phyloP scores from a whole-genome alignment of 768 basidiomycete species.

The Mycena maculata region DNA sequence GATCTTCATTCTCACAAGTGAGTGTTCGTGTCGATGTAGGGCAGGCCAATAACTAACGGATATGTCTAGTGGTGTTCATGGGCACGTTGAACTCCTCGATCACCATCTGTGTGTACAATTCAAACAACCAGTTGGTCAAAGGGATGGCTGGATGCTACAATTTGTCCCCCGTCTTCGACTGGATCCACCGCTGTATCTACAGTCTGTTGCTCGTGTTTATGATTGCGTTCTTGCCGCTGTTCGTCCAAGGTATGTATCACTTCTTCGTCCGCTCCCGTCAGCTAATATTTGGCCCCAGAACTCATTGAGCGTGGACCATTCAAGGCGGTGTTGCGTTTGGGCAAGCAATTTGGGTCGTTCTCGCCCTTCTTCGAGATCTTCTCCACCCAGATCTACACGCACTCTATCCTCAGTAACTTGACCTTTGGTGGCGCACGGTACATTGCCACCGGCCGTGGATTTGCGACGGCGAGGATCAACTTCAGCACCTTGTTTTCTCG shows the following conservation, averaged over 20 bases:
- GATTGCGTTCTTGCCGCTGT: conserved; percentile 94
- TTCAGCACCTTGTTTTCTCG: conserved; percentile 98
- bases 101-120: conserved; percentile 81
- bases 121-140: conserved; percentile 76
- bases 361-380: conserved; percentile 98
- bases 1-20: conserved; percentile 91
- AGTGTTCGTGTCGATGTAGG: conserved; percentile 46
- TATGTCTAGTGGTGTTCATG: conserved; percentile 85
- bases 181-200: conserved; percentile 97
- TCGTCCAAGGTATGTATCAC: conserved; percentile 82
- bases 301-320: conserved; percentile 94
- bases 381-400: conserved; percentile 97
- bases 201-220: conserved; percentile 99
- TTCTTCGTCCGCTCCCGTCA: conserved; percentile 37
- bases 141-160: conserved; percentile 94
- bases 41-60: conserved; percentile 3
- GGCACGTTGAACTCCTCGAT: conserved; percentile 91
- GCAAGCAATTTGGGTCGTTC: conserved; percentile 93
- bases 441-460: conserved; percentile 98
- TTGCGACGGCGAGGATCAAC: conserved; percentile 94
- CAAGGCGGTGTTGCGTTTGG: conserved; percentile 90
- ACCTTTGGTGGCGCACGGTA: conserved; percentile 98
- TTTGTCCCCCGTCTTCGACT: conserved; percentile 90
- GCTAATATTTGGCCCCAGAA: conserved; percentile 61
- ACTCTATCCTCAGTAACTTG: conserved; percentile 96